Conservation (phyloP, 306 rosid species). For the Datisca glomerata region DNA sequence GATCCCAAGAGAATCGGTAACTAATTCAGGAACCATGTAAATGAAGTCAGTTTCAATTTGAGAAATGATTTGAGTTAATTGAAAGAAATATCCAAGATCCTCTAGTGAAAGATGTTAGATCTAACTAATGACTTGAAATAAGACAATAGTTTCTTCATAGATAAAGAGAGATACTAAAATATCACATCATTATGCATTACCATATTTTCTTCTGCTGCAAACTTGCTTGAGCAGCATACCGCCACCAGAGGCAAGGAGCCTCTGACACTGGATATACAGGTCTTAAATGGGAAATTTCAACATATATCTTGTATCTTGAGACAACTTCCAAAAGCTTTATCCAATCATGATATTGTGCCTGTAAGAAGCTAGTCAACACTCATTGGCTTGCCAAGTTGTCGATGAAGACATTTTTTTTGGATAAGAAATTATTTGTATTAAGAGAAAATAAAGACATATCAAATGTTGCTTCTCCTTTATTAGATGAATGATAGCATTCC, state of each 20-base stretch:
- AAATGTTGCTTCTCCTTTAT: too few species aligned
- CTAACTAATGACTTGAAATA: too few species aligned
- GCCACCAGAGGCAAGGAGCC: slow-evolving; percentile 75
- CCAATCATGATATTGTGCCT: slow-evolving; percentile 94
- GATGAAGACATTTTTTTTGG: neutral
- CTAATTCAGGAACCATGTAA: slow-evolving; percentile 31
- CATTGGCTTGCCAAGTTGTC: neutral
- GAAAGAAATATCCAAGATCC: too few species aligned
- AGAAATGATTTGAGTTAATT: neutral
- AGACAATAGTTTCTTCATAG: neutral
- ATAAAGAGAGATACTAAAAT: neutral
- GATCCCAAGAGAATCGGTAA: slow-evolving; percentile 92
- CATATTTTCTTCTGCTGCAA: slow-evolving; percentile 85
- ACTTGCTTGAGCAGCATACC: slow-evolving; percentile 68
- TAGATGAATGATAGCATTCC: too few species aligned
- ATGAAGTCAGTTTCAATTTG: slow-evolving; percentile 23
- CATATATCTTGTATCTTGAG: slow-evolving; percentile 68
- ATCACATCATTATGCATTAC: slow-evolving; percentile 28
- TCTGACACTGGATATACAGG: slow-evolving; percentile 59
- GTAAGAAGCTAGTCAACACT: slow-evolving; percentile 7
- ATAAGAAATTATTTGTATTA: too few species aligned
- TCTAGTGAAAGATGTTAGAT: too few species aligned
- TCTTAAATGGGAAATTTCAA: slow-evolving; percentile 80
- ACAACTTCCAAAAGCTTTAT: slow-evolving; percentile 80
- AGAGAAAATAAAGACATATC: too few species aligned